Conservation (phyloP, 495 filamentous ascomycete species). For the Hypoxylon rickii region DNA sequence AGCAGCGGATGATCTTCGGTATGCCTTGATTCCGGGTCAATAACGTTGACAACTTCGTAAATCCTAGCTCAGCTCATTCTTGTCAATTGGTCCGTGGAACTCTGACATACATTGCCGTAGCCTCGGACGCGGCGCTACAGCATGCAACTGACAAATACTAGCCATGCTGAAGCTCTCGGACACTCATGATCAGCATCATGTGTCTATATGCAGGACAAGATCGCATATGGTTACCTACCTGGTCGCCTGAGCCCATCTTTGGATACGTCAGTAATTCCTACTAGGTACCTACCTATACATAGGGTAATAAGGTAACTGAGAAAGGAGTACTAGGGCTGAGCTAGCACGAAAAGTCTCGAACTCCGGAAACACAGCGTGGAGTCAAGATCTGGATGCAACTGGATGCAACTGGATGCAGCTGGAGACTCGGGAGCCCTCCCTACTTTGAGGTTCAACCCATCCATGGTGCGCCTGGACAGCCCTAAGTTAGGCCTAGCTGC, state of each 20-base stretch:
- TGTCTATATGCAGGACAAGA: constrained; percentile 23
- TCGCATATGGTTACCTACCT: constrained; percentile 33
- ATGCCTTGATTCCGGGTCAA: not conserved
- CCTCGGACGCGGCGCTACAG: not conserved
- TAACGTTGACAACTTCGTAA: too few relatives aligned
- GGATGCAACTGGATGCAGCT: too few relatives aligned
- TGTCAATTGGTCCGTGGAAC: not conserved
- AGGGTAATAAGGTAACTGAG: too few relatives aligned
- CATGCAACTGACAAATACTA: constrained; percentile 13
- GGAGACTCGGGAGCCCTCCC: too few relatives aligned
- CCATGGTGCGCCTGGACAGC: too few relatives aligned
- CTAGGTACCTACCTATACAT: too few relatives aligned
- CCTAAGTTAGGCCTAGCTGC: too few relatives aligned
- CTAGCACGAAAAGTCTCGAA: constrained; percentile 7
- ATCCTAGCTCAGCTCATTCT: not conserved
- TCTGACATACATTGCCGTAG: constrained; percentile 6
- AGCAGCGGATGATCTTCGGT: not conserved
- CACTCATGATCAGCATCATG: constrained; percentile 23
- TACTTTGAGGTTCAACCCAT: too few relatives aligned
- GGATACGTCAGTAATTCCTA: constrained; percentile 13
- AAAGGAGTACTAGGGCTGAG: constrained; percentile 26
- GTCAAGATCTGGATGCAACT: too few relatives aligned
- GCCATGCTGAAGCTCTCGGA: not conserved
- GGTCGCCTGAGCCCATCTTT: not conserved
- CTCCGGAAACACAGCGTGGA: too few relatives aligned